These are phyloP conservation scores for Gossypium bickii DNA, from an alignment of 345 rosid species.

Conservation along the genomic window DNA sequence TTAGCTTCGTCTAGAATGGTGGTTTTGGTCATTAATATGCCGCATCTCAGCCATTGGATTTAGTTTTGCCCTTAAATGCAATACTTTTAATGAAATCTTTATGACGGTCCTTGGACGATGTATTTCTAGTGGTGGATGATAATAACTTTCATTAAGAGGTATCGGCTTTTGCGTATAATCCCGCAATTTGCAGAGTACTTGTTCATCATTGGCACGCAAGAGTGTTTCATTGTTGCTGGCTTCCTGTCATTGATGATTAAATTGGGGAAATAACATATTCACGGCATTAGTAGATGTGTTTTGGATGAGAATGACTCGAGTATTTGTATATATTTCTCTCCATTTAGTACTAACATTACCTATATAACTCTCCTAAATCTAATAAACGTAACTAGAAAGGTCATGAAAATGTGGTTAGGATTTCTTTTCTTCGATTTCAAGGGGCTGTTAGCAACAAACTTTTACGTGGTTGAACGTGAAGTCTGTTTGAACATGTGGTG, in stretches of 20 bases:
- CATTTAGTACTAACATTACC: not conserved
- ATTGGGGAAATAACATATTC: not conserved
- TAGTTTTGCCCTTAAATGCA: not conserved
- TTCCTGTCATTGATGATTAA: slow-evolving; percentile 2
- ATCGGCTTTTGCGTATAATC: not conserved
- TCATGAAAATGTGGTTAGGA: no score
- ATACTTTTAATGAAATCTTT: not conserved
- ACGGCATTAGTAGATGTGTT: not conserved
- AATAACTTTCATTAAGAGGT: not conserved
- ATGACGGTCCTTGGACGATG: not conserved
- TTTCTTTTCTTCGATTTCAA: no score
- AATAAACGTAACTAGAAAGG: not conserved
- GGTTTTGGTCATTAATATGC: not conserved
- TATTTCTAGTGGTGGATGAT: not conserved
- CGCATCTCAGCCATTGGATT: not conserved
- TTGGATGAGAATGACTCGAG: not conserved
- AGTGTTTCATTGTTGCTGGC: not conserved
- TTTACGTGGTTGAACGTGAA: no score
- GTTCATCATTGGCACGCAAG: not conserved
- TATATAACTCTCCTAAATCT: not conserved
- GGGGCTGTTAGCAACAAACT: no score
- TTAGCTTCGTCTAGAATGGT: not conserved
- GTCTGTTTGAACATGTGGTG: not conserved
- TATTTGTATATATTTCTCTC: not conserved
- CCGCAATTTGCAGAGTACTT: not conserved